phyloP scores from a whole-genome alignment of 192 early-diverging fungal genomes.

The Umbelopsis isabellina region DNA sequence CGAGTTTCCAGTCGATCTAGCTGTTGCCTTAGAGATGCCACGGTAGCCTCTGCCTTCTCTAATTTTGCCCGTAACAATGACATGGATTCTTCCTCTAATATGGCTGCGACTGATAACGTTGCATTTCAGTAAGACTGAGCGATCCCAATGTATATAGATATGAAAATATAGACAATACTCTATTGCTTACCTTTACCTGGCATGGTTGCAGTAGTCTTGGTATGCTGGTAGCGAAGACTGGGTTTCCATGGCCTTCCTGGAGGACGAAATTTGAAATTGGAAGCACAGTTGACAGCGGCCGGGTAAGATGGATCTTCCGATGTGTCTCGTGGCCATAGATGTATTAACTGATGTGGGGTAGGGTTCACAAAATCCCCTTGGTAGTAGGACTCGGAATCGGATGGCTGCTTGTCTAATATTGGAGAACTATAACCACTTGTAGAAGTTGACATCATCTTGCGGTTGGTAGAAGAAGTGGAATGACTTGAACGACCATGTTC shows the following conservation, averaged over 20 bases:
- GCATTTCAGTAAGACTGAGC: too few relatives aligned
- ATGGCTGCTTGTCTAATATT: too few relatives aligned
- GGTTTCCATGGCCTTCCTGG: neutral
- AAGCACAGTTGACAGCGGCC: slow-evolving; percentile 1
- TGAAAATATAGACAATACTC: too few relatives aligned
- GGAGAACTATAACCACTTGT: too few relatives aligned
- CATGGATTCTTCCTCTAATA: neutral
- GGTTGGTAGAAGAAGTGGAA: neutral
- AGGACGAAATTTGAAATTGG: neutral
- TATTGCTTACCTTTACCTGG: too few relatives aligned
- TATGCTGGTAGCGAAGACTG: neutral
- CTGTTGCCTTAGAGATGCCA: neutral
- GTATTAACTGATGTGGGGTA: too few relatives aligned
- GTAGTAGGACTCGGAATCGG: too few relatives aligned
- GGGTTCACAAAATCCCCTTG: too few relatives aligned
- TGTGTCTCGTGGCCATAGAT: neutral
- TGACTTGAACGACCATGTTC: neutral
- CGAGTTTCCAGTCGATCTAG: neutral
- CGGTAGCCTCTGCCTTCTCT: neutral
- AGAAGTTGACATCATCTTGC: too few relatives aligned
- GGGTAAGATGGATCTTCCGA: neutral
- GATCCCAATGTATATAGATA: too few relatives aligned
- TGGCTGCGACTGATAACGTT: too few relatives aligned
- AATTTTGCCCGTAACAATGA: neutral
- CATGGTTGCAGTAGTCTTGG: too few relatives aligned